Base-by-base conservation (phyloP, 2,329 filamentous ascomycete species). In the Aspergillus thermomutatus region DNA sequence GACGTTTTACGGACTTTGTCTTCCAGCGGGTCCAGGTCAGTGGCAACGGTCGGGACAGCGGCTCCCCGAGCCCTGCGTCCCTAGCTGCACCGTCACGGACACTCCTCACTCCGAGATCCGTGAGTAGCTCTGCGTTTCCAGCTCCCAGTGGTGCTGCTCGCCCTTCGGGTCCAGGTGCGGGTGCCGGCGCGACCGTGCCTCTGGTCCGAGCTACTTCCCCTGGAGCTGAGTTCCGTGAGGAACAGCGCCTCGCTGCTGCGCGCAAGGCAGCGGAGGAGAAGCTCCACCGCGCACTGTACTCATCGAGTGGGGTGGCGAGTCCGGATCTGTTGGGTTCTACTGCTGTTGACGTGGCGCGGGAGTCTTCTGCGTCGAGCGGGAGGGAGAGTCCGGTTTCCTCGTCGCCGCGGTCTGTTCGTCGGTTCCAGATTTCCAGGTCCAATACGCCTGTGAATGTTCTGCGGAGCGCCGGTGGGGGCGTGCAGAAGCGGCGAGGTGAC, bases 1-100 rank as follows among this genome's bases (percentile, higher is more conserved):
- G 77, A 50, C 74, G 77, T n/a, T 78, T 78, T 58, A 79, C 77
- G 49, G 76, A 79, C 64, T 79, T 77, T 60, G 71, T 77, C 61
- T 80, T 79, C 57, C 74, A 78, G 55, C 70, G 77, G 48, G 70
- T 80, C 48, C 68, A 69, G 27, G 60, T 67, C 52, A 63, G 59
- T 56, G 60, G 54, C 28, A 60, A 63, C 52, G 61, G 50, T 34
- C 48, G 14, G 26, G 53, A 48, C 49, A 54, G 54, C 56, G 57
- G 58, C 14, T 53, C 66, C 10, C 28, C 54, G 14, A 59, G 58
- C 23, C 48, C 57, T 43, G 63, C 62, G 2, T 57, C 59, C 14
- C 52, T 64, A 8, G 58, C 64, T 52, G 61, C 66, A 6, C 58
- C 62, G 5, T 65, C 71, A 43, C 60, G 69, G 37, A 34, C 64